Base-by-base conservation (phyloP, 179 eudicot species). In the Beta lomatogona region DNA sequence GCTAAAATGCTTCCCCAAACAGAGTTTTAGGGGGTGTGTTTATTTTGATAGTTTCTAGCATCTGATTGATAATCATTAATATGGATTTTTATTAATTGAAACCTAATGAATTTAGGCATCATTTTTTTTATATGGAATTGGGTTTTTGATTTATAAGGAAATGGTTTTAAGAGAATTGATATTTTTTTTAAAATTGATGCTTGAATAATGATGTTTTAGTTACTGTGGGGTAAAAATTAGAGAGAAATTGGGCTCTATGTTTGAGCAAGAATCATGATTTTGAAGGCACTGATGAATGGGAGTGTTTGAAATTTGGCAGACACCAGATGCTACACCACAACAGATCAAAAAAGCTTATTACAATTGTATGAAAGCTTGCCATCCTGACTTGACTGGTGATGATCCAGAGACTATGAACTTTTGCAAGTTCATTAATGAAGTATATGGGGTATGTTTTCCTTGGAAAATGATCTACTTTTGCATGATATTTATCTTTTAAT, bases 311-410 rank as follows among this genome's bases (percentile, higher is more conserved):
- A 31, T 52, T 81, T 60, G 57, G 78, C 83, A 85, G 87, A 64
- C 87, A 80, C 92, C 99, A 31, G 99, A 95, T 91, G 99, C 99
- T 5, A 89, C 98, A 73, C 97, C 97, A 46, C 94, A 90, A 76
- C 94, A 95, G 82, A 91, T 95, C 21, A 95, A 90, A 84, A 95
- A 94, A 83, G 99, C 99, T 10, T 95, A 95, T 82, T 91, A 95
- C 82, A 95, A 86, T 85, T 95, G 99, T 88, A 95, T 95, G 99
- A 95, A 95, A 86, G 83, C 95, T 70, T 95, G 98, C 83, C 99
- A 95, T 94, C 99, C 99, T 12, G 99, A 95, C 83, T 87, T 95
- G 85, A 95, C 97, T 83, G 98, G 99, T 60, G 85, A 95, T 82
- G 92, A 91, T 86, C 89, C 93, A 28, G 99, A 94, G 76, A 87